Percentiles rank a stretch among this genome's conserved stretches.
These are phyloP conservation scores for Fraxinus americana DNA, from an alignment of 257 asterid genomes.

Conservation along the genomic window DNA sequence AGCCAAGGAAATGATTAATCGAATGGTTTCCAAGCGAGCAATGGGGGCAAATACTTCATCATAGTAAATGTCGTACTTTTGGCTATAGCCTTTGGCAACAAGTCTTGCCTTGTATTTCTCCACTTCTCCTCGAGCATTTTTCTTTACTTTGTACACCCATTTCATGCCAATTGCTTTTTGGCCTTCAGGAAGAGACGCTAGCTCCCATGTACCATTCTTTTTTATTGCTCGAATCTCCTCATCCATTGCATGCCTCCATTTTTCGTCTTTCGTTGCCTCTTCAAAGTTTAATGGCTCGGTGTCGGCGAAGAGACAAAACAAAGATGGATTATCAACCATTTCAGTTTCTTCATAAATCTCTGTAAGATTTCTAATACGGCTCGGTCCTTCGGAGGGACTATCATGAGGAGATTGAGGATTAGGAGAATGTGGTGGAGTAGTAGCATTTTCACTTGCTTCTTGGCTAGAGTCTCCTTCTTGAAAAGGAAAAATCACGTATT, in stretches of 20 bases:
- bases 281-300: too few relatives aligned
- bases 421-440: too few relatives aligned
- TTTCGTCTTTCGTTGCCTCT: background rate
- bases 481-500: too few relatives aligned
- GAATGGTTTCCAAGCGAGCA: background rate
- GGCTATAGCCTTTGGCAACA: background rate
- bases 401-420: too few relatives aligned
- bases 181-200: background rate
- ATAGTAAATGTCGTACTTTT: background rate
- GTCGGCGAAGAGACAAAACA: background rate
- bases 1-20: background rate
- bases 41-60: background rate
- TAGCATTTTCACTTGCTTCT: too few relatives aligned
- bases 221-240: background rate
- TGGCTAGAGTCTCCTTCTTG: too few relatives aligned
- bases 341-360: background rate
- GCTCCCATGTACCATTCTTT: background rate
- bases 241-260: background rate
- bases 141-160: background rate
- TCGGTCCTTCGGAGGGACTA: too few relatives aligned
- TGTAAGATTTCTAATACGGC: background rate
- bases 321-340: background rate
- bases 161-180: background rate
- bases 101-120: background rate
- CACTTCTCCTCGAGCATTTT: background rate